Base-by-base conservation (phyloP, 257 asterid genomes). In the Ehretia macrophylla region DNA sequence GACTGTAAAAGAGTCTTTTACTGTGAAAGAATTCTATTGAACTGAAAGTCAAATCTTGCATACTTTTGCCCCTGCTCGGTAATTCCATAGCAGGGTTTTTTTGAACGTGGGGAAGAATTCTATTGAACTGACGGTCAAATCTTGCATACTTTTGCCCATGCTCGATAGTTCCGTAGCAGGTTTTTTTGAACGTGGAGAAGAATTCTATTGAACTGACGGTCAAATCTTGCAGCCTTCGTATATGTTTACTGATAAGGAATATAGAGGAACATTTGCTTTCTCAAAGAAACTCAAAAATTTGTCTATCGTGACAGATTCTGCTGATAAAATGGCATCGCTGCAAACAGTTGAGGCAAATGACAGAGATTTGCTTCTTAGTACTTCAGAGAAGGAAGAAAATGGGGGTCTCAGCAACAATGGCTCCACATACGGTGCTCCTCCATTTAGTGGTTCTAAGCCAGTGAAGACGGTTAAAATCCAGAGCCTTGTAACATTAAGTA, bases 191-290 rank as follows among this genome's bases (percentile, higher is more conserved):
- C n/a, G n/a, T n/a, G n/a, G n/a, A n/a, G n/a, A n/a, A n/a, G n/a
- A 57, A 13, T 38, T 49, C 1, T n/a, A 19, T 27, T 54, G n/a
- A 58, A 51, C 72, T 51, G 21, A n/a, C n/a, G 8, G 22, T 21
- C 45, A n/a, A 51, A 38, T 60, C 67, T 72, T 84, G 83, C 88
- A 93, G 99, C 99, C 99, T 40, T 89, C 99, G 16, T 93, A 89
- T 80, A 83, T 86, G 97, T 93, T 93, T 81, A 93, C 95, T 11
- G 99, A 93, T 68, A 93, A 93, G 72, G 99, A 86, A 66, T 77
- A 93, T 75, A 79, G 97, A 83, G 99, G 97, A 64, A 92, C 97
- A 51, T 89, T 86, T 56, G 97, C 96, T 48, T 93, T 93, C 75
- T 77, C 96, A 1, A 97, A 93, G 73, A 96, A 89, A 64, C 77